A percentile compares a stretch with the other conserved stretches of the same genome.
Evolutionary conservation across 2,329 filamentous ascomycete species (phyloP).

Genomic region (Sporothrix protearum): DNA sequence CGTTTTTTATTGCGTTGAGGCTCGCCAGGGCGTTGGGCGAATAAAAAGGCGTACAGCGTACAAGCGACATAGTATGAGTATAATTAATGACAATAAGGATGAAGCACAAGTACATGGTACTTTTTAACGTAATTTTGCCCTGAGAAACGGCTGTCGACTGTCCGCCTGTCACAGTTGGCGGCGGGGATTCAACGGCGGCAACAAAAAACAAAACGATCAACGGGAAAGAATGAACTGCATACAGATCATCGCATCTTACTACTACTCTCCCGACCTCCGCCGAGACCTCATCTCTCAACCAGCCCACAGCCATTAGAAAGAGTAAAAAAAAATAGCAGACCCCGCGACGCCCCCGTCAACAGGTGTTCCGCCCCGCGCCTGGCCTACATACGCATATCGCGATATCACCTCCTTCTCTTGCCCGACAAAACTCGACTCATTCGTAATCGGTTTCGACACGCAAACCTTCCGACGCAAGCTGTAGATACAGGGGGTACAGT

Average conservation of each 20-base stretch:
- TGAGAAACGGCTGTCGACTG: not conserved
- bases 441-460: not conserved
- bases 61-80: not conserved
- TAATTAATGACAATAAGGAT: not conserved
- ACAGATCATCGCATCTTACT: not conserved
- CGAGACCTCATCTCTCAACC: not conserved
- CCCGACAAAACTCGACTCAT: not conserved
- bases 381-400: not conserved
- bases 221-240: not conserved
- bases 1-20: slow-evolving; percentile 5
- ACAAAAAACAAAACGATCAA: not conserved
- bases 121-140: not conserved
- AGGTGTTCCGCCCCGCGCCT: not conserved
- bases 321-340: not conserved
- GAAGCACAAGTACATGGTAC: not conserved
- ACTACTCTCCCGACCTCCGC: not conserved
- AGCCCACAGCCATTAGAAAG: not conserved
- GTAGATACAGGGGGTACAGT: not conserved
- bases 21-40: not conserved
- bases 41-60: not conserved
- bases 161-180: not conserved
- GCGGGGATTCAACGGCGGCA: not conserved
- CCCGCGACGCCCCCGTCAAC: not conserved
- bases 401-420: not conserved
- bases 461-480: not conserved